Base-by-base conservation (phyloP, 306 rosid species). In the Alnus rubra region DNA sequence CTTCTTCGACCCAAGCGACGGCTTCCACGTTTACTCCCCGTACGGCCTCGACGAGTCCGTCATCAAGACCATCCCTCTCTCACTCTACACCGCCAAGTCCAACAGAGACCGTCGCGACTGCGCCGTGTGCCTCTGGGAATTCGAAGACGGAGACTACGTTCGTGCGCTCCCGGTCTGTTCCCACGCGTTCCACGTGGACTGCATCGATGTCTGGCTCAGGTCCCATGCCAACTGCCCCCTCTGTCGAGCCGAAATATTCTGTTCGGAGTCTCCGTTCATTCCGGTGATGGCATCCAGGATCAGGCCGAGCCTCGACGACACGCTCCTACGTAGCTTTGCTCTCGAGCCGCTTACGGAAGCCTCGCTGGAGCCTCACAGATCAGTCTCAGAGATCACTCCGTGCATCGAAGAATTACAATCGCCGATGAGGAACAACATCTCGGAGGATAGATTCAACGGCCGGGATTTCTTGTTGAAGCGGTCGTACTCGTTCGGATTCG, bases 171-270 rank as follows among this genome's bases (percentile, higher is more conserved):
- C 98, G 0, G 79, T 88, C 1, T 94, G 98, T 54, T 92, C 91
- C 0, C 98, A 94, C 88, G 91, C 94, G 0, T 94, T 94, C 69
- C 98, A 94, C 73, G 83, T 89, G 0, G 98, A 94, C 9, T 94
- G 98, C 76, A 94, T 94, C 84, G 98, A 94, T 50, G 87, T 89
- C 19, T 94, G 98, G 98, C 92, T 94, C 5, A 81, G 97, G 63
- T 94, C 98, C 0, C 98, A 94, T 86, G 97, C 97, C 8, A 94
- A 91, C 85, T 94, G 98, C 55, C 98, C 98, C 0, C 97, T 94
- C 76, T 94, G 97, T 88, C 97, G 98, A 35, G 90, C 97, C 54
- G 97, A 88, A 2, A 89, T 94, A 15, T 82, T 94, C 76, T 83
- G 95, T 37, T 83, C 93, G 1, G 93, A 87, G 2, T 92, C 98